These are phyloP conservation scores for Hypomontagnella monticulosa DNA, from an alignment of 495 filamentous ascomycete species.

Conservation along the genomic window DNA sequence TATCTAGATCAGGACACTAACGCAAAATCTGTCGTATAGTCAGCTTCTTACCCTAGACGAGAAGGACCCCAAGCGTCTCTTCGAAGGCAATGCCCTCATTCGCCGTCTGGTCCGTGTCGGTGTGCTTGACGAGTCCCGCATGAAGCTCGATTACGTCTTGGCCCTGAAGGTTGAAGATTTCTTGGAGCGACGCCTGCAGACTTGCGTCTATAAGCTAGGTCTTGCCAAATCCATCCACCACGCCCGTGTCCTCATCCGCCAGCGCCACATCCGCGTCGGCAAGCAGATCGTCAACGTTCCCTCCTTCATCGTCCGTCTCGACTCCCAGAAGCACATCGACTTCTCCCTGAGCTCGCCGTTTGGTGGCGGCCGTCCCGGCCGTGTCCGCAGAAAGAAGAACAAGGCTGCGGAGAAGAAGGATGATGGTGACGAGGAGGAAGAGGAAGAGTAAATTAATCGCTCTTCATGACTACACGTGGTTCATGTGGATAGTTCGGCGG, in stretches of 20 bases:
- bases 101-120: conserved; percentile 99
- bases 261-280: conserved; percentile 99
- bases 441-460: conserved; percentile 75
- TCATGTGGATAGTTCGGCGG: conserved; percentile 48
- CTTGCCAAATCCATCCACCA: conserved; percentile 99
- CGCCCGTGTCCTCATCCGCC: conserved; percentile 98
- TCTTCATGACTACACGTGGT: conserved; percentile 42
- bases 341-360: conserved; percentile 97
- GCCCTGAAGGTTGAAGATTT: conserved; percentile 98
- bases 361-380: conserved; percentile 94
- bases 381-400: conserved; percentile 99
- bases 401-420: conserved; percentile 92
- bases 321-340: conserved; percentile 99
- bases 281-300: conserved; percentile 99
- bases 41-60: conserved; percentile 99
- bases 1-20: conserved; percentile 33
- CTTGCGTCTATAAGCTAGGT: conserved; percentile 99
- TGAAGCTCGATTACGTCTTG: conserved; percentile 99
- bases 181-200: conserved; percentile 98
- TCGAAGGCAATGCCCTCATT: conserved; percentile 99
- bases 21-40: conserved; percentile 60
- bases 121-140: conserved; percentile 99
- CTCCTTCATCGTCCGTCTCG: conserved; percentile 98
- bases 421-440: conserved; percentile 84
- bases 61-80: conserved; percentile 99